Base-by-base conservation (phyloP, 257 asterid species). In the Ligustrum vulgare region DNA sequence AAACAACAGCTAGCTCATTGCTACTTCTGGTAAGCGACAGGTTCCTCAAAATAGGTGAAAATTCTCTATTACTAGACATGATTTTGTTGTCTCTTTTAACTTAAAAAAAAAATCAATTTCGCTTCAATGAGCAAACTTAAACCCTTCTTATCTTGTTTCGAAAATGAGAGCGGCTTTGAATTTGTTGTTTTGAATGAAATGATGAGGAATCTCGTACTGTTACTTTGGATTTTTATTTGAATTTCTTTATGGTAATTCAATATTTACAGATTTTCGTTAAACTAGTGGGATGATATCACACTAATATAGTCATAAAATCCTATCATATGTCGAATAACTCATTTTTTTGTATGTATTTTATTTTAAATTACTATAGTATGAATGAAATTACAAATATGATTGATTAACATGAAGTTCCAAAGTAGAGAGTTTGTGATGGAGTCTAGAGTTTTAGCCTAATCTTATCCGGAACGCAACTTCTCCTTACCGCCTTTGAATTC, bases 391-490 rank as follows among this genome's bases (percentile, higher is more conserved):
- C 18, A 43, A 5, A 43, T 43, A 0, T 12, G 51, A 43, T 43
- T 43, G 51, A 13, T 12, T 43, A 49, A 49, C 8, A 10, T 18
- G 9, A 5, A 13, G 60, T 49, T 6, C 22, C 62, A n/a, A 6
- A 4, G 62, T 3, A 6, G 25, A 25, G 22, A 18, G 2, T 51
- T 16, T 60, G 62, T 35, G 36, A 81, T 82, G 88, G 80, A 76
- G 51, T 75, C 88, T 43, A 79, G 89, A 9, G 89, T 77, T 20
- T 91, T 91, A 39, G 88, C 89, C 12, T 85, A 90, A 78, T 86
- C 96, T 60, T 91, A 84, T 81, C 89, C 90, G 77, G 87, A 82
- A 15, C 93, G 82, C 79, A 88, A 88, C 78, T 85, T 90, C 60
- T 79, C 81, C 32, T 87, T 85, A 39, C 85, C 92, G 66, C 88